A percentile compares a stretch with the other conserved stretches of the same genome.
Evolutionary conservation across 306 rosid genomes (phyloP).

Genomic region (Prunus kanzakura): DNA sequence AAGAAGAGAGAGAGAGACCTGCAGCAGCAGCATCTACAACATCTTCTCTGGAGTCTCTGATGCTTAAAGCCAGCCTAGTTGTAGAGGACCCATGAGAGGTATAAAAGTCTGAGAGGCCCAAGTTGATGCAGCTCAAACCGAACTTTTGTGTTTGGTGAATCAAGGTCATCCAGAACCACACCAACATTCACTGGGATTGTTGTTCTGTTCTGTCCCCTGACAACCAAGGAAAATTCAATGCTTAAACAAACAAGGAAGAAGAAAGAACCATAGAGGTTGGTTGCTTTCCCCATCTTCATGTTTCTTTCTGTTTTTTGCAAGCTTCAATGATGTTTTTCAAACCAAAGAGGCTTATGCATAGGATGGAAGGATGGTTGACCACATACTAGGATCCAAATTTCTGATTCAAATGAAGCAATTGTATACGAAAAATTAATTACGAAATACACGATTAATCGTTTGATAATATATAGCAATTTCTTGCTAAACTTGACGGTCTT

Average conservation of each 20-base stretch:
- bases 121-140: slow-evolving; percentile 27
- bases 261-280: background rate
- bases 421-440: too few relatives aligned
- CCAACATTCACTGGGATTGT: slow-evolving; percentile 36
- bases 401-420: too few relatives aligned
- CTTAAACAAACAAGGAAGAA: background rate
- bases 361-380: background rate
- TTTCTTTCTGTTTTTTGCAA: background rate
- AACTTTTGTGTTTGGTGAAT: background rate
- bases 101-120: slow-evolving; percentile 29
- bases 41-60: slow-evolving; percentile 3
- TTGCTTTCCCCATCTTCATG: background rate
- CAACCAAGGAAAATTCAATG: background rate
- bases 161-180: slow-evolving; percentile 36
- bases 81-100: background rate
- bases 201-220: slow-evolving; percentile 12
- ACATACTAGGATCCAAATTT: too few relatives aligned
- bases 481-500: too few relatives aligned
- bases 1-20: slow-evolving; percentile 10
- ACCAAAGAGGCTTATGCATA: too few relatives aligned
- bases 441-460: too few relatives aligned
- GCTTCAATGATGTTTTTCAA: too few relatives aligned
- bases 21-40: slow-evolving; percentile 24
- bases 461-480: too few relatives aligned
- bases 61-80: slow-evolving; percentile 17